Conservation (phyloP, 345 rosid genomes). For the Ricinus communis region DNA sequence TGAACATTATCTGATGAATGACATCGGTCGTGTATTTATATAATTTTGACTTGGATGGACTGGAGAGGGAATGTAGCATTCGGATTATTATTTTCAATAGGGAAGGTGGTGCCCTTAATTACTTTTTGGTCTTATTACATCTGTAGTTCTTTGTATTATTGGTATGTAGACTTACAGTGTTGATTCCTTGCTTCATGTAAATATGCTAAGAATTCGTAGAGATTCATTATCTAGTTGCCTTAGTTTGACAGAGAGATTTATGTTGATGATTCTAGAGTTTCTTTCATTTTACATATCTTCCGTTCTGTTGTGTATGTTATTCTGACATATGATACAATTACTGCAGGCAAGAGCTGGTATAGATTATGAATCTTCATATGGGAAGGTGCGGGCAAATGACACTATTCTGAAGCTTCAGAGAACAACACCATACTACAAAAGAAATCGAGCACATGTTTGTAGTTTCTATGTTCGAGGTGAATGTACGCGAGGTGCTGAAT, state of each 20-base stretch:
- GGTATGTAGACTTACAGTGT: background rate
- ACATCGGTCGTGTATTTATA: no score
- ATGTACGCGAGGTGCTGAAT: constrained; percentile 94
- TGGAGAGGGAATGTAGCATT: no score
- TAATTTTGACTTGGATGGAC: no score
- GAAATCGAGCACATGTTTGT: constrained; percentile 95
- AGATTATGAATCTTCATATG: constrained; percentile 93
- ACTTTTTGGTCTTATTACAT: no score
- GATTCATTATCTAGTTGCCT: background rate
- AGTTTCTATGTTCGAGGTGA: constrained; percentile 91
- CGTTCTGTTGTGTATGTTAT: background rate
- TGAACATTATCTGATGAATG: no score
- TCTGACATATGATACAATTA: background rate
- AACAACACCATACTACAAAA: constrained; percentile 85
- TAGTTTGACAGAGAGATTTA: background rate
- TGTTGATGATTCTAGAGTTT: background rate
- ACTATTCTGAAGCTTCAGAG: constrained; percentile 93
- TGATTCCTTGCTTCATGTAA: background rate
- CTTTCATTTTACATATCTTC: constrained; percentile 4
- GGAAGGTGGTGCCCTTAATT: no score
- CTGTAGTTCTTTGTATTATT: background rate
- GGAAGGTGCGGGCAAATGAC: constrained; percentile 81
- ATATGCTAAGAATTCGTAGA: background rate
- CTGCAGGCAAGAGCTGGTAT: constrained; percentile 91
- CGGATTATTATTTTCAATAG: no score